Base-by-base conservation (phyloP, 176 grass and related monocot genomes). In the Aegilops tauschii region DNA sequence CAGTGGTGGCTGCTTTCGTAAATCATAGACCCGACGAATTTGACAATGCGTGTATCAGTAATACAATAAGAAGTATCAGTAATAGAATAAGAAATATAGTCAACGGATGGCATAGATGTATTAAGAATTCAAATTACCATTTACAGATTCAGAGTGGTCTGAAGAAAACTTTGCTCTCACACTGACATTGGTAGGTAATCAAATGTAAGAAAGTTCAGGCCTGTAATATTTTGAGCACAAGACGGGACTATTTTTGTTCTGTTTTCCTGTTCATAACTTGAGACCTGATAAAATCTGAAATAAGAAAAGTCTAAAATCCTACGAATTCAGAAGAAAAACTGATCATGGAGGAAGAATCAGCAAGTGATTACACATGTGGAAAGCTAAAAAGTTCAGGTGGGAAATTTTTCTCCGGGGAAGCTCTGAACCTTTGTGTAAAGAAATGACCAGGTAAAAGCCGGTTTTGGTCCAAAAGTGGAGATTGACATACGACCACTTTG, bases 371-470 rank as follows among this genome's bases (percentile, higher is more conserved):
- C 16, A 50, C 83, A 23, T 25, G 21, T 37, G 35, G 52, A 83
- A 54, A 75, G 62, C 13, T 17, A 13, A 63, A 63, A 83, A 73
- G 58, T 86, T 81, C 35, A 86, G 70, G 32, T 18, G 13, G 35
- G 42, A 71, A 29, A 18, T 75, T 6, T 75, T 31, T 76, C 63
- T 14, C 10, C 12, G 47, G 21, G 28, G 65, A 27, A 23, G 80
- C 29, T 84, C 20, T 37, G 73, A 88, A 49, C 6, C 1, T 82
- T 82, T 50, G 23, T 25, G 6, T 1, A 3, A 88, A 82, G 3
- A 88, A 82, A 79, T 70, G 88, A 73, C 79, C 65, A 42, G 73
- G 88, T 90, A 86, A 86, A 90, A 83, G n/a, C 73, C 52, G 36
- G 70, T 44, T 73, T 76, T 8, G 30, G 54, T 74, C 80, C 23